Evolutionary conservation across 768 basidiomycete species (phyloP), one percentile per base, ranked within the genome.

Genomic region (Mrakia frigida): DNA sequence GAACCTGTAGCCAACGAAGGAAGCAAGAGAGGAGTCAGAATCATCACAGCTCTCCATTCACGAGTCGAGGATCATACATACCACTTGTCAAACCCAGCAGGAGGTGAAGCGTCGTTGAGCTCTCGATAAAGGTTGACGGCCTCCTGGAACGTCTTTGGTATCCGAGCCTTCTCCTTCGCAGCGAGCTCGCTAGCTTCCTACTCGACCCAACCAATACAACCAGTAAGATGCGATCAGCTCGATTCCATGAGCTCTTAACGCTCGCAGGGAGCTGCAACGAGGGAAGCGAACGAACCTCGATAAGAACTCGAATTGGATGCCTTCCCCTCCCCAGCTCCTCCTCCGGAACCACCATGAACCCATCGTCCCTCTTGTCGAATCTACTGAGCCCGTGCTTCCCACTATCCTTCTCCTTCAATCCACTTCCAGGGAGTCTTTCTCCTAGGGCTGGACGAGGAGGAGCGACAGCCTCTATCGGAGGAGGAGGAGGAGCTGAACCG

Each of bases 111-210:
- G 28, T 68, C 35, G 70, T 75, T 75, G 52, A 75, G 74, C 53
- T 75, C 74, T 28, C 25, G 37, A 28, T 75, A 75, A 13, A 75
- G 70, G 2, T n/a, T 52, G 41, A 70, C 46, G 16, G 74, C 74
- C 9, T 39, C 50, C 0, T 43, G 52, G n/a, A 75, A 39, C 52
- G 74, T 43, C 9, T 25, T 16, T 16, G 74, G 74, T 23, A 75
- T 41, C 1, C 70, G 52, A 35, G 74, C 68, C 28, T 60, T 39
- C 56, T 75, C 67, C 28, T 39, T 56, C 46, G 35, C 39, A 14
- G 74, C 74, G 9, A 59, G 35, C 7, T 75, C 56, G 41, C 69
- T 75, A 11, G 74, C 74, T 31, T 75, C 74, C 73, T 74, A 31
- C 28, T 23, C 25, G 10, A 11, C n/a, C 28, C 25, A 46, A 50